phyloP scores from a whole-genome alignment of 345 rosid genomes.

The Syzygium jambos region DNA sequence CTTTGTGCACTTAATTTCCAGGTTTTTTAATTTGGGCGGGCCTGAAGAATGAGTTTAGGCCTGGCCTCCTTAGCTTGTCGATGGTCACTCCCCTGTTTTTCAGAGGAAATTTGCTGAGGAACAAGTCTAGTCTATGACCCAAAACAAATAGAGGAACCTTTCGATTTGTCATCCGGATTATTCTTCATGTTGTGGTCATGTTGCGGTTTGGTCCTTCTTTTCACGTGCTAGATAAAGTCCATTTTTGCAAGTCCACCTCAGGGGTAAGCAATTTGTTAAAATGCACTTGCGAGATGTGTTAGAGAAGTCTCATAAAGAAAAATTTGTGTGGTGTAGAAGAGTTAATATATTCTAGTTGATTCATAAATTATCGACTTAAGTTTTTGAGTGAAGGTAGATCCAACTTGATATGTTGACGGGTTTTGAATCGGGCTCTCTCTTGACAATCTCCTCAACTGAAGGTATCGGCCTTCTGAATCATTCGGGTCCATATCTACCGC shows the following conservation, averaged over 20 bases:
- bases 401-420: no score
- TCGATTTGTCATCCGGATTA: background rate
- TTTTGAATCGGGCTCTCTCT: no score
- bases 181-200: background rate
- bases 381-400: no score
- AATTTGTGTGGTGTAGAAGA: no score
- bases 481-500: no score
- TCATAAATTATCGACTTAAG: no score
- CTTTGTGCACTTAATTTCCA: background rate
- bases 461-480: no score
- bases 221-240: background rate
- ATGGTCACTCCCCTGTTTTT: background rate
- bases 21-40: background rate
- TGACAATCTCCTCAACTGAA: no score
- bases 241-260: background rate
- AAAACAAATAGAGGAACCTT: background rate
- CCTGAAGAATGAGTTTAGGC: background rate
- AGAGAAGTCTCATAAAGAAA: no score
- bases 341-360: no score
- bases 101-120: background rate
- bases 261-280: background rate
- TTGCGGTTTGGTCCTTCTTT: background rate
- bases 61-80: background rate
- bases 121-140: background rate
- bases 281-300: background rate